A percentile compares a stretch with the other conserved stretches of the same genome.
phyloP scores from a whole-genome alignment of 2,329 filamentous ascomycete genomes.

The Diaporthe citri region DNA sequence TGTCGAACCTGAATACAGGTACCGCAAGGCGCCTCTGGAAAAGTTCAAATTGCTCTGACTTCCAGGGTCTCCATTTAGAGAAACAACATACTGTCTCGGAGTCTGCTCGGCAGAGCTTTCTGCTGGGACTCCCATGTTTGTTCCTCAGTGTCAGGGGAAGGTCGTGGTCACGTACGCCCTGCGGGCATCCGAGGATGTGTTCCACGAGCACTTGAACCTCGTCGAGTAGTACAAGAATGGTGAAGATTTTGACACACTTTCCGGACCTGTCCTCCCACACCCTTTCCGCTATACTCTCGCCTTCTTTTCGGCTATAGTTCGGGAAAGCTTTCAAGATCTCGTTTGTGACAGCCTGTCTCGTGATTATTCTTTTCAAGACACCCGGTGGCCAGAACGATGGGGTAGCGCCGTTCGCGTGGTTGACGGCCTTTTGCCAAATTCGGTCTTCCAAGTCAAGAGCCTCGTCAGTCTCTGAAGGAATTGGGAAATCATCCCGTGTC shows the following conservation, averaged over 20 bases:
- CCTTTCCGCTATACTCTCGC: background rate
- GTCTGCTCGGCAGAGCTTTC: background rate
- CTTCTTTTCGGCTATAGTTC: background rate
- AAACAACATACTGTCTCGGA: background rate
- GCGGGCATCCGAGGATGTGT: background rate
- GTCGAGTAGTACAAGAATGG: background rate
- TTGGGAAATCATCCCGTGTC: too few relatives aligned
- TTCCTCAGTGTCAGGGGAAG: background rate
- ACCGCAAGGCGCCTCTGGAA: background rate
- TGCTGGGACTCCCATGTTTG: fast-evolving
- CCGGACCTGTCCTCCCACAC: background rate
- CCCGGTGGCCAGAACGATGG: background rate
- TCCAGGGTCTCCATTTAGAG: background rate
- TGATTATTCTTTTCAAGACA: background rate
- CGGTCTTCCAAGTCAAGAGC: background rate
- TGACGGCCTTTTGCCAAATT: background rate
- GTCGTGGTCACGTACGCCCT: background rate
- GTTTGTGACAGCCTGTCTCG: background rate
- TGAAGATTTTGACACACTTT: background rate
- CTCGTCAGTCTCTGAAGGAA: background rate
- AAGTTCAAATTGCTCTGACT: background rate
- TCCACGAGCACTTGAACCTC: background rate
- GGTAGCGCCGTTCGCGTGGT: background rate
- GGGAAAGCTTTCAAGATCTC: background rate
- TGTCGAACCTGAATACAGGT: background rate